Percentiles rank a stretch among this genome's conserved stretches.
These are phyloP conservation scores for Dactylonectria macrodidyma DNA, from an alignment of 2,329 filamentous ascomycete genomes.

Conservation along the genomic window DNA sequence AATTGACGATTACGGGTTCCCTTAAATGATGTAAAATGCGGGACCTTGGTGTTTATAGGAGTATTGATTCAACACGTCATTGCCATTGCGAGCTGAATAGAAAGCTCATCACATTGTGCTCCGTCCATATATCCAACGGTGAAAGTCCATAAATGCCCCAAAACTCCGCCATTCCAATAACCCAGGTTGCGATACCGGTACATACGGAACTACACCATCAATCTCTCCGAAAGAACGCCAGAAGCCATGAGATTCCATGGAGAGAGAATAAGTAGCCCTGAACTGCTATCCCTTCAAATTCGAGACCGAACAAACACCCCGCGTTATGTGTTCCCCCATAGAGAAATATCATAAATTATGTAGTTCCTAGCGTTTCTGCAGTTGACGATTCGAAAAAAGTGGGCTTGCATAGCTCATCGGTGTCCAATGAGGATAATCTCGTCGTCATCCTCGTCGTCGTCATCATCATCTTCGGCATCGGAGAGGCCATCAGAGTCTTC, in stretches of 20 bases:
- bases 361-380: conserved; percentile 2
- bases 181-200: conserved; percentile 1
- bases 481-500: conserved; percentile 58
- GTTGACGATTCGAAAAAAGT: not conserved
- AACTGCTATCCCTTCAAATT: conserved; percentile 29
- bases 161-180: conserved; percentile 18
- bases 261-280: conserved; percentile 29
- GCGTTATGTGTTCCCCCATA: conserved; percentile 29
- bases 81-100: conserved; percentile 3
- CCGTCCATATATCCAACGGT: conserved; percentile 17
- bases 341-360: conserved; percentile 19
- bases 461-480: conserved; percentile 60
- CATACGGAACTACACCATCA: conserved; percentile 10
- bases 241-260: conserved; percentile 28
- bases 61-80: conserved; percentile 6
- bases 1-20: not conserved
- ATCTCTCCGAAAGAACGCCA: conserved; percentile 17
- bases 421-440: conserved; percentile 67
- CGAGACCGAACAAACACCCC: conserved; percentile 44
- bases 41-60: conserved; percentile 24
- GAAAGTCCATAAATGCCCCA: not conserved
- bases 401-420: conserved; percentile 51
- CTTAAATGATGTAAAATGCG: not conserved
- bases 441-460: conserved; percentile 64
- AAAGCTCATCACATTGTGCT: conserved; percentile 8